These are phyloP conservation scores for Thalassiosira hispida DNA, from an alignment of 352 stramenopile genomes.

Conservation along the genomic window DNA sequence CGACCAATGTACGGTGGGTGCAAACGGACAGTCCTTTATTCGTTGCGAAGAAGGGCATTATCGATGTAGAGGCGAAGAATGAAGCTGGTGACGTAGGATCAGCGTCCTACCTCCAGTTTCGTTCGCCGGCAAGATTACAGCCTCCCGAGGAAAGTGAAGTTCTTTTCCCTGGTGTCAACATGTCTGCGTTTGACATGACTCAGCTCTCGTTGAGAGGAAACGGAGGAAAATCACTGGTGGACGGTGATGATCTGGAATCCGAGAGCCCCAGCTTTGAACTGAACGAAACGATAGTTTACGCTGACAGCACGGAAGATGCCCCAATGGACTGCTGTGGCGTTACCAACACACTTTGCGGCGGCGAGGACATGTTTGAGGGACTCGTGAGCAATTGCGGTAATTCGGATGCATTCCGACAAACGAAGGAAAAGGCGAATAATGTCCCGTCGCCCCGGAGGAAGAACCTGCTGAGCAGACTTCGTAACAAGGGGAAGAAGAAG, in stretches of 20 bases:
- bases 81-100: not conserved
- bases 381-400: conserved; percentile 32
- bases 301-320: conserved; percentile 27
- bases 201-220: conserved; percentile 21
- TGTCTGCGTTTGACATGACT: conserved; percentile 29
- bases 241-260: conserved; percentile 7
- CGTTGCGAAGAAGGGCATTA: conserved; percentile 34
- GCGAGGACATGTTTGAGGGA: conserved; percentile 28
- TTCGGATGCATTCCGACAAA: conserved; percentile 16
- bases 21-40: conserved; percentile 45
- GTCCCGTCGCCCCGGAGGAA: conserved; percentile 33
- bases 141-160: not conserved
- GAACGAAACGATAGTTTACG: conserved; percentile 46
- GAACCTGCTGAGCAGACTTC: conserved; percentile 35
- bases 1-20: conserved; percentile 25
- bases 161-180: not conserved
- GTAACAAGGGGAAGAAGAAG: conserved; percentile 31
- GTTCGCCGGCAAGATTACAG: conserved; percentile 11
- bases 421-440: conserved; percentile 39
- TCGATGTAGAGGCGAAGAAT: not conserved
- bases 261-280: conserved; percentile 28
- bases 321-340: conserved; percentile 28
- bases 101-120: conserved; percentile 16
- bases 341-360: conserved; percentile 20
- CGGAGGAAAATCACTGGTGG: conserved; percentile 8